Conservation (phyloP, 1,284 basidiomycete species). For the Ganoderma lingzhi region DNA sequence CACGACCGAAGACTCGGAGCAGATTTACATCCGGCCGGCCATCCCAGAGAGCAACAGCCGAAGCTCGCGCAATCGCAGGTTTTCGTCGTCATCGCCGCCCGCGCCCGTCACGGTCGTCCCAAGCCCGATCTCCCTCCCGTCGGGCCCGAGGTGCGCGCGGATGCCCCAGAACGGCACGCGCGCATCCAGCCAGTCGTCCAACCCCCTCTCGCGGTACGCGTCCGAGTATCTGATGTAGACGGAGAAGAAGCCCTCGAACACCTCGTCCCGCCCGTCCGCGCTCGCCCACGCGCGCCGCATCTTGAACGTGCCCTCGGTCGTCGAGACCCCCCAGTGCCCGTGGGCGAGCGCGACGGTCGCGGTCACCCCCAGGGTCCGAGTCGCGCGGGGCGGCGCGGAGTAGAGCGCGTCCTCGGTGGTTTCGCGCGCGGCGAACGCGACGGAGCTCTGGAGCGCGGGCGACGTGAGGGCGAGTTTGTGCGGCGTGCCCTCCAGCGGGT, state of each 20-base stretch:
- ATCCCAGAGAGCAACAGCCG: too few species aligned
- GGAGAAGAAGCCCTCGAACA: background rate
- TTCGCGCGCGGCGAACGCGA: background rate
- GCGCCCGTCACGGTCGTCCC: too few species aligned
- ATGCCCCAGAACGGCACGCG: background rate
- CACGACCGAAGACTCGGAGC: too few species aligned
- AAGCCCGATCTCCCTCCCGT: background rate
- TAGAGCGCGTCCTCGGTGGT: background rate
- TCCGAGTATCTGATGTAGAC: background rate
- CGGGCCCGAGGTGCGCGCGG: background rate
- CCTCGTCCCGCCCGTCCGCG: background rate
- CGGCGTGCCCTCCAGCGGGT: background rate
- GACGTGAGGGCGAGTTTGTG: background rate
- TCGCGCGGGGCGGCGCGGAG: background rate
- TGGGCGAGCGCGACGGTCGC: background rate
- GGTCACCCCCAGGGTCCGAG: background rate
- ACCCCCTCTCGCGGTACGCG: background rate
- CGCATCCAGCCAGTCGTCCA: background rate
- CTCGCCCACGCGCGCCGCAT: background rate
- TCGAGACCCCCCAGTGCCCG: background rate
- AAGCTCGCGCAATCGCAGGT: too few species aligned
- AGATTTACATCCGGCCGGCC: too few species aligned
- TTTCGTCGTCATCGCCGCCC: too few species aligned
- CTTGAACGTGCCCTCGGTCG: background rate
- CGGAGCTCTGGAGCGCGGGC: background rate